These are phyloP conservation scores for Globisporangium cystogenes DNA, from an alignment of 352 stramenopile genomes.

Conservation along the genomic window DNA sequence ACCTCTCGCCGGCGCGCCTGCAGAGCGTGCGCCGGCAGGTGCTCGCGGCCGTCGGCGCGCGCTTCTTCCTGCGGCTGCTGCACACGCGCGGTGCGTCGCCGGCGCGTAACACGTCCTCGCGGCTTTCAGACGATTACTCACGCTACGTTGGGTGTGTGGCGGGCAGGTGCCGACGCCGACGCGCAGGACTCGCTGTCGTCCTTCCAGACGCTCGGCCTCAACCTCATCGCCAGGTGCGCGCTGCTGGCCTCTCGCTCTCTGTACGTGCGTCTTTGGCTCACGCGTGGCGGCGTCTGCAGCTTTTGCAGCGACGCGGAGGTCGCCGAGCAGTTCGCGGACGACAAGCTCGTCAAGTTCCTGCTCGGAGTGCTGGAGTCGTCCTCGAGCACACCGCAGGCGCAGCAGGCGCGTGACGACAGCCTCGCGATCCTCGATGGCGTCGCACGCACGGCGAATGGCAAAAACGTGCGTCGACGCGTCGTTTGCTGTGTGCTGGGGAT, in stretches of 20 bases:
- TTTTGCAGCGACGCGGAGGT: conserved; percentile 57
- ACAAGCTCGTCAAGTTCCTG: conserved; percentile 50
- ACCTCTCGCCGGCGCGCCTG: conserved; percentile 34
- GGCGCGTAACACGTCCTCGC: no score
- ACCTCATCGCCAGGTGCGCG: conserved; percentile 68
- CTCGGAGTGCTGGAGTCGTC: conserved; percentile 40
- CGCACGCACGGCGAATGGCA: conserved; percentile 37
- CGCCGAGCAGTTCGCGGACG: conserved; percentile 51
- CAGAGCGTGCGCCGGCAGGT: conserved; percentile 53
- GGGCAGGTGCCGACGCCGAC: conserved; percentile 33
- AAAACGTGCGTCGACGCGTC: conserved; percentile 17
- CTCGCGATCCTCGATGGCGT: conserved; percentile 43
- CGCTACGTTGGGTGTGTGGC: not conserved
- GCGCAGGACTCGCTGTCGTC: conserved; percentile 40
- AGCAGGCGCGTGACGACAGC: conserved; percentile 42
- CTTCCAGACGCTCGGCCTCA: conserved; percentile 73
- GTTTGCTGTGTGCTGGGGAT: not conserved
- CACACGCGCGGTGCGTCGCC: conserved; percentile 48
- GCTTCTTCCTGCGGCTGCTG: conserved; percentile 78
- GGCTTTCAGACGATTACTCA: no score
- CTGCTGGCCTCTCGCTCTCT: not conserved
- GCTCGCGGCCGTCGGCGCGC: conserved; percentile 50
- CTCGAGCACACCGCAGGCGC: conserved; percentile 17
- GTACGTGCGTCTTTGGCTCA: not conserved
- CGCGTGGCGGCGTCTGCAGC: conserved; percentile 17